Evolutionary conservation across 768 basidiomycete genomes (phyloP).

Genomic region (Leccinum longicurvipes): DNA sequence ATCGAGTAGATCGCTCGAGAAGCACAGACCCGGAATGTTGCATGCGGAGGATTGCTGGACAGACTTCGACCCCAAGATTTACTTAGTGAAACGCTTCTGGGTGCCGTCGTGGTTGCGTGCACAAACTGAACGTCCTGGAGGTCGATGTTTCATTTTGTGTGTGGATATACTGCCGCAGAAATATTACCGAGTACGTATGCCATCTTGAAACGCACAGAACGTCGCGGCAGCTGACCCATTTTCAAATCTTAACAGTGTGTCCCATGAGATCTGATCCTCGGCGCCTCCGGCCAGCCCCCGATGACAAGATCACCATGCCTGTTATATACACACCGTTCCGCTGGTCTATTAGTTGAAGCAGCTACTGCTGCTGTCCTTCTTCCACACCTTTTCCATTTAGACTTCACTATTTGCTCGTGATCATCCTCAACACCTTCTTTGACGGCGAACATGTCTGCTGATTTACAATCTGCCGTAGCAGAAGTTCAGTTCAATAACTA

Average conservation of each 20-base stretch:
- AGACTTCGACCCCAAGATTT: background rate
- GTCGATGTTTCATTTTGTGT: background rate
- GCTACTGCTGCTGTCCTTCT: background rate
- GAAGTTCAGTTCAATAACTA: constrained; percentile 8
- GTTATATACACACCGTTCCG: background rate
- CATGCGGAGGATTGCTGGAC: background rate
- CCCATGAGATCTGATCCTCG: background rate
- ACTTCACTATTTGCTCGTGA: background rate
- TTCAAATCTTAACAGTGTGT: background rate
- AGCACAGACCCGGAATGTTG: background rate
- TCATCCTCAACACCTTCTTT: background rate
- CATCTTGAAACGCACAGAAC: background rate
- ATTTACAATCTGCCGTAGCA: constrained; percentile 2
- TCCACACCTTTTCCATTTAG: background rate
- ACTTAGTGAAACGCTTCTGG: background rate
- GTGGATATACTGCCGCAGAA: background rate
- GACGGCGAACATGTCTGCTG: constrained; percentile 3
- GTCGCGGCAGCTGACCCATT: background rate
- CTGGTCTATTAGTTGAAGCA: background rate
- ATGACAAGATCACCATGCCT: background rate
- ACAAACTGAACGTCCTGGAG: background rate
- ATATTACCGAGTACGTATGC: background rate
- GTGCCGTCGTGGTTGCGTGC: background rate
- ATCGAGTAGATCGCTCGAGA: background rate
- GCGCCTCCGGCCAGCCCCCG: background rate